phyloP scores from a whole-genome alignment of 257 asterid species.

The Voacanga thouarsii region DNA sequence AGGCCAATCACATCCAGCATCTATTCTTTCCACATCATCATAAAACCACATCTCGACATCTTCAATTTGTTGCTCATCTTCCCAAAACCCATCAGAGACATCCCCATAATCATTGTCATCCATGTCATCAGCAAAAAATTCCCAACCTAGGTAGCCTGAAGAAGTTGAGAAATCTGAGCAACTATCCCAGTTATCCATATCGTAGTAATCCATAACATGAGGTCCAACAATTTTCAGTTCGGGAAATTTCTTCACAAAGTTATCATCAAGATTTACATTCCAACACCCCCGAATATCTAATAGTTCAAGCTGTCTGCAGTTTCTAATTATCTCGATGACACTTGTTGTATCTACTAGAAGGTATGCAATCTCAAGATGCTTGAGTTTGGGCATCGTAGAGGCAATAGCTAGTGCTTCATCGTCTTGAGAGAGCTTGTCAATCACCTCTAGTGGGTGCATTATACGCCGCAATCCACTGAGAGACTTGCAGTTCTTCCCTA shows the following conservation, averaged over 20 bases:
- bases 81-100: constrained; percentile 47
- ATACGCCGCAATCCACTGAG: constrained; percentile 54
- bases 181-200: constrained; percentile 53
- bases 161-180: constrained; percentile 64
- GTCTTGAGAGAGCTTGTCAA: constrained; percentile 57
- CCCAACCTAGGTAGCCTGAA: constrained; percentile 68
- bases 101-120: constrained; percentile 38
- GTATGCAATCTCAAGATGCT: constrained; percentile 83
- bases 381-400: constrained; percentile 62
- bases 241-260: constrained; percentile 42
- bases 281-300: constrained; percentile 83
- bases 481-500: constrained; percentile 64
- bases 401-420: constrained; percentile 85
- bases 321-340: constrained; percentile 47
- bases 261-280: constrained; percentile 60
- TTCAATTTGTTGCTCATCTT: constrained; percentile 44
- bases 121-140: constrained; percentile 50
- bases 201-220: constrained; percentile 47
- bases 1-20: constrained; percentile 75
- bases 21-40: constrained; percentile 50
- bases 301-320: constrained; percentile 57
- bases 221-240: constrained; percentile 67
- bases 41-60: constrained; percentile 78
- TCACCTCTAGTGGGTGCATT: constrained; percentile 73
- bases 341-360: constrained; percentile 56